Conservation (phyloP, 768 basidiomycete genomes). For the Lactarius sanguifluus region DNA sequence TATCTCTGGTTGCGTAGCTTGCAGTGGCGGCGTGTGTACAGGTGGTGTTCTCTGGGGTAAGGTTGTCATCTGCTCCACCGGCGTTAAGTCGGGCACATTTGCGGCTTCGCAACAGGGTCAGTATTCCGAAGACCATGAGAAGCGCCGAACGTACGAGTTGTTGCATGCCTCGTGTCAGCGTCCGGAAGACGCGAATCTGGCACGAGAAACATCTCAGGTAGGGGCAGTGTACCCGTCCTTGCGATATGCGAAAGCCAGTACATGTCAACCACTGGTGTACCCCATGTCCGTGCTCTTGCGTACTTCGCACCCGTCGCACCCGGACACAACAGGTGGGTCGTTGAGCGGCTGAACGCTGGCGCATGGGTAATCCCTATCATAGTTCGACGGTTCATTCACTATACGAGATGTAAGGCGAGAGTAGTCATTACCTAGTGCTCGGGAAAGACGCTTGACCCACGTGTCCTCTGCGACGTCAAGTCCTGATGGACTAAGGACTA, state of each 20-base stretch:
- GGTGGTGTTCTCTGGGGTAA: neutral
- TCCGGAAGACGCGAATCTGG: slow-evolving; percentile 1
- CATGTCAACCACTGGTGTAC: slow-evolving; percentile 66
- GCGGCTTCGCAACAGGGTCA: neutral
- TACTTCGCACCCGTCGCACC: slow-evolving; percentile 69
- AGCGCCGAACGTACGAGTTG: neutral
- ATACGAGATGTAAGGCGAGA: neutral
- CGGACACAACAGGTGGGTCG: slow-evolving; percentile 83
- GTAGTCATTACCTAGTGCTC: slow-evolving; percentile 57
- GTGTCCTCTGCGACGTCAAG: slow-evolving; percentile 67
- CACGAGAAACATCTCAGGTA: slow-evolving; percentile 37
- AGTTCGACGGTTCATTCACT: neutral
- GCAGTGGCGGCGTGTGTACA: neutral
- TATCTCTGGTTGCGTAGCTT: slow-evolving; percentile 3
- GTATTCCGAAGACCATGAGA: neutral
- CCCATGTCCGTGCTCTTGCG: slow-evolving; percentile 78
- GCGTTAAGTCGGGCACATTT: neutral
- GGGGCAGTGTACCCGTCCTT: slow-evolving; percentile 49
- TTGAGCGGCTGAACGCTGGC: slow-evolving; percentile 58
- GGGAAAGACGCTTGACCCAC: slow-evolving; percentile 63
- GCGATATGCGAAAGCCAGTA: slow-evolving; percentile 69
- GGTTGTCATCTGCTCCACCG: neutral
- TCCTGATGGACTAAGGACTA: slow-evolving; percentile 72
- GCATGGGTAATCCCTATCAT: slow-evolving; percentile 53
- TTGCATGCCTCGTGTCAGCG: slow-evolving; percentile 32